phyloP scores from a whole-genome alignment of 2,329 filamentous ascomycete species.

The Phyllosticta paracitricarpa region DNA sequence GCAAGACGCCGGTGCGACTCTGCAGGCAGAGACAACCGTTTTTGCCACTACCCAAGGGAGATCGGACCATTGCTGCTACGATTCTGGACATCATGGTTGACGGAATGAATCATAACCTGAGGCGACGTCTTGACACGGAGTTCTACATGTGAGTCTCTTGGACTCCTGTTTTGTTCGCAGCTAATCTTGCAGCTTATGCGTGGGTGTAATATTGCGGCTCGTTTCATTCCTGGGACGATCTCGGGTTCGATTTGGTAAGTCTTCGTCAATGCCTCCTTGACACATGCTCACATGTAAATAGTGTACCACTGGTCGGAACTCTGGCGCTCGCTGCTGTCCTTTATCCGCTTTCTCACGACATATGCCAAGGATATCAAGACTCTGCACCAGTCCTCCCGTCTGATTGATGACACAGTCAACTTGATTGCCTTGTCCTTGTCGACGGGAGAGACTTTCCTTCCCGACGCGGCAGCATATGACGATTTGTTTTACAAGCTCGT shows the following conservation, averaged over 20 bases:
- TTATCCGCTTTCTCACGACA: constrained; percentile 81
- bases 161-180: neutral
- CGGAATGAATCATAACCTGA: constrained; percentile 86
- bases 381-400: constrained; percentile 56
- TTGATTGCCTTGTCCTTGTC: constrained; percentile 76
- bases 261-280: neutral
- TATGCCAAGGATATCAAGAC: constrained; percentile 70
- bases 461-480: constrained; percentile 78
- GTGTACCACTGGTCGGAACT: constrained; percentile 91
- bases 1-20: constrained; percentile 63
- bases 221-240: constrained; percentile 76
- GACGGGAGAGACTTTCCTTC: constrained; percentile 81
- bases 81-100: constrained; percentile 84
- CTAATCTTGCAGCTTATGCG: constrained; percentile 44
- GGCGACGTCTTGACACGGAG: constrained; percentile 71
- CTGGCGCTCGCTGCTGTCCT: constrained; percentile 77
- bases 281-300: constrained; percentile 10
- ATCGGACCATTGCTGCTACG: constrained; percentile 63
- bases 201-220: constrained; percentile 73
- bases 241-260: constrained; percentile 57
- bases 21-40: constrained; percentile 85
- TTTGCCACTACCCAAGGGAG: constrained; percentile 61
- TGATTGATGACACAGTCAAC: constrained; percentile 71
- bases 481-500: constrained; percentile 98
- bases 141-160: constrained; percentile 54